Percentiles rank a stretch among this genome's conserved stretches.
Conservation (phyloP, 163 green algal genomes). For the Volvox carteri region DNA sequence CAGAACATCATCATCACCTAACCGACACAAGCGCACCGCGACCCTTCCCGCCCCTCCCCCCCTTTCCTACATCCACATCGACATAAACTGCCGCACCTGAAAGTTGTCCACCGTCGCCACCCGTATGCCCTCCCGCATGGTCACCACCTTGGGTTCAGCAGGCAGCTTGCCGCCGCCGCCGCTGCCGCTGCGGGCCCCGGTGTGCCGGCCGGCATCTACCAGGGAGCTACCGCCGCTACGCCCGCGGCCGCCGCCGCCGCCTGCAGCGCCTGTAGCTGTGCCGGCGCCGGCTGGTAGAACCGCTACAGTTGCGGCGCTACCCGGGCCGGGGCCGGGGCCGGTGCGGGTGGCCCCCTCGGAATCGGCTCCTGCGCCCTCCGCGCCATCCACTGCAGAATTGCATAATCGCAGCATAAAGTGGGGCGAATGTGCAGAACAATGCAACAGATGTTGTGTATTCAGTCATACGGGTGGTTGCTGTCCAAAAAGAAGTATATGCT, state of each 20-base stretch:
- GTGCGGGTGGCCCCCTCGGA: neutral
- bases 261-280: neutral
- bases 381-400: too few relatives aligned
- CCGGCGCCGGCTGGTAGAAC: slow-evolving; percentile 12
- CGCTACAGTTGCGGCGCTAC: too few relatives aligned
- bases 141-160: slow-evolving; percentile 1
- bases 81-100: slow-evolving; percentile 50
- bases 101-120: slow-evolving; percentile 82
- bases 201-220: neutral
- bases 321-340: neutral
- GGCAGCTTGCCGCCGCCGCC: neutral
- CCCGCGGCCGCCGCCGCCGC: slow-evolving; percentile 4
- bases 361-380: too few relatives aligned
- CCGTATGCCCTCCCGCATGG: slow-evolving; percentile 59
- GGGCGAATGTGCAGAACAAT: too few relatives aligned
- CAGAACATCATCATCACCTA: too few relatives aligned
- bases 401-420: too few relatives aligned
- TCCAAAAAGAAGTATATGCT: too few relatives aligned
- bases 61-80: neutral
- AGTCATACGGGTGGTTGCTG: too few relatives aligned
- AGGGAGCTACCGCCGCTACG: neutral
- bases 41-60: too few relatives aligned
- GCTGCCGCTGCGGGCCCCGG: neutral
- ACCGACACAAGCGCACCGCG: too few relatives aligned
- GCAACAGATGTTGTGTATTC: too few relatives aligned